phyloP scores from a whole-genome alignment of 805 yeast species.

The Komagataella kurtzmanii region DNA sequence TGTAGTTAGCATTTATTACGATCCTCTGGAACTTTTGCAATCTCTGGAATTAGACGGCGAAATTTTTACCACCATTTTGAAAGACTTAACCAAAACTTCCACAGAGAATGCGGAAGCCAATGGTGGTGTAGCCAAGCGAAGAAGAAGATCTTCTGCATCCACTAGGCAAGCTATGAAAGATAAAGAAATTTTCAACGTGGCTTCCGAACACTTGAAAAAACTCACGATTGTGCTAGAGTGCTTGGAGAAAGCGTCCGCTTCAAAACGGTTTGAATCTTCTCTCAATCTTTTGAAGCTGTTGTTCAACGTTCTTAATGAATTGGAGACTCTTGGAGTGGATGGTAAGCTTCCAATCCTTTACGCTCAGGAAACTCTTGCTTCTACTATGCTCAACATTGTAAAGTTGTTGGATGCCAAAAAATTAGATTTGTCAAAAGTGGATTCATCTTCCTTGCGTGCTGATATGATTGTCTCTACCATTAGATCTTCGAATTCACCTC shows the following conservation, averaged over 20 bases:
- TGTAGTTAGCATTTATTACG: constrained; percentile 30
- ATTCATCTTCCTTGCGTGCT: constrained; percentile 63
- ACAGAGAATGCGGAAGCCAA: not conserved
- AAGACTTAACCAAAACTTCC: constrained; percentile 27
- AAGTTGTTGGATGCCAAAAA: constrained; percentile 31
- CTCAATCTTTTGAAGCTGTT: constrained; percentile 23
- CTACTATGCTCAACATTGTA: constrained; percentile 67
- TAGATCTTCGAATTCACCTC: constrained; percentile 82
- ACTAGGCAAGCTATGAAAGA: constrained; percentile 65
- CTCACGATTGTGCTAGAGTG: constrained; percentile 72
- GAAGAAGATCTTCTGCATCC: constrained; percentile 71
- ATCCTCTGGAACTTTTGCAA: constrained; percentile 39
- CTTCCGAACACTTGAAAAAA: constrained; percentile 65
- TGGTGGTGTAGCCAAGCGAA: constrained; percentile 50
- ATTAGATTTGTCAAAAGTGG: constrained; percentile 20
- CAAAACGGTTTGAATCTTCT: constrained; percentile 11
- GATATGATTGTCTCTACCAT: constrained; percentile 87
- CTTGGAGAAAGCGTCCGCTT: constrained; percentile 35
- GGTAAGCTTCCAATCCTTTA: constrained; percentile 86
- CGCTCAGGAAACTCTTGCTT: constrained; percentile 82
- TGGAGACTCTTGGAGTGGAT: constrained; percentile 78
- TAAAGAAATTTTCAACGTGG: constrained; percentile 59
- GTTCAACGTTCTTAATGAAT: constrained; percentile 54
- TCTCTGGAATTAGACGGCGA: constrained; percentile 39
- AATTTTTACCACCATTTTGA: constrained; percentile 44